A percentile compares a stretch with the other conserved stretches of the same genome.
phyloP scores from a whole-genome alignment of 495 filamentous ascomycete genomes.

The Pyronema domesticum region DNA sequence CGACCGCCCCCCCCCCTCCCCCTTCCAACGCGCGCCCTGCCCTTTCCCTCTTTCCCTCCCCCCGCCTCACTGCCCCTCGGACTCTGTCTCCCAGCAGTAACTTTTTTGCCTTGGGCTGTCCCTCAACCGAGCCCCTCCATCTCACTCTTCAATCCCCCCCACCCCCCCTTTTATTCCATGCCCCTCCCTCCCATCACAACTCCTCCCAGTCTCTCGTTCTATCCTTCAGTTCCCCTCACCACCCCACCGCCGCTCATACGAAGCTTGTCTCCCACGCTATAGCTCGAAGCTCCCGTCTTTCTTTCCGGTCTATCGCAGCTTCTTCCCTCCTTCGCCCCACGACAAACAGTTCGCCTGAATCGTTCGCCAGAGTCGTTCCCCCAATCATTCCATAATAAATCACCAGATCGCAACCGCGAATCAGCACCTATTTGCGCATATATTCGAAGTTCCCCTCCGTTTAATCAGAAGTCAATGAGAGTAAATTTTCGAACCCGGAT shows the following conservation, averaged over 20 bases:
- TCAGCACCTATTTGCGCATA: slow-evolving; percentile 22
- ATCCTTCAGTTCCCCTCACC: slow-evolving; percentile 28
- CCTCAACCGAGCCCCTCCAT: slow-evolving; percentile 23
- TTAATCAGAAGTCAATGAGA: slow-evolving; percentile 23
- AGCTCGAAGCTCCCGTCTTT: slow-evolving; percentile 9
- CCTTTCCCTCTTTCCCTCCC: background rate
- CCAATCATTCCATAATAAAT: background rate
- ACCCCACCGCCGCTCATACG: slow-evolving; percentile 21
- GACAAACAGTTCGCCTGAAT: background rate
- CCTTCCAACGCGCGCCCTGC: background rate
- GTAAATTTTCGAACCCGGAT: slow-evolving; percentile 17
- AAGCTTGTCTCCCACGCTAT: slow-evolving; percentile 19
- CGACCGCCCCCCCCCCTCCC: background rate
- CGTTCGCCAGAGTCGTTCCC: slow-evolving; percentile 21
- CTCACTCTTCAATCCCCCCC: slow-evolving; percentile 7
- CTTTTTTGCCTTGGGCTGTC: slow-evolving; percentile 24
- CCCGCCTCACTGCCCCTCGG: slow-evolving; percentile 9
- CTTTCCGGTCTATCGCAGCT: background rate
- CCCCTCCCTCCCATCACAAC: slow-evolving; percentile 26
- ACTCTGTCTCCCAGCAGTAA: slow-evolving; percentile 23
- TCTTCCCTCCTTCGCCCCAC: background rate
- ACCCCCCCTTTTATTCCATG: slow-evolving; percentile 26
- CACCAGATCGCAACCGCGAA: slow-evolving; percentile 4
- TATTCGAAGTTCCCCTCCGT: slow-evolving; percentile 20
- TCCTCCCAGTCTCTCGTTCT: slow-evolving; percentile 28